Evolutionary conservation across 176 grass and related monocot species (phyloP), one percentile per base, ranked within the genome.

Genomic region (Alloteropsis semialata): DNA sequence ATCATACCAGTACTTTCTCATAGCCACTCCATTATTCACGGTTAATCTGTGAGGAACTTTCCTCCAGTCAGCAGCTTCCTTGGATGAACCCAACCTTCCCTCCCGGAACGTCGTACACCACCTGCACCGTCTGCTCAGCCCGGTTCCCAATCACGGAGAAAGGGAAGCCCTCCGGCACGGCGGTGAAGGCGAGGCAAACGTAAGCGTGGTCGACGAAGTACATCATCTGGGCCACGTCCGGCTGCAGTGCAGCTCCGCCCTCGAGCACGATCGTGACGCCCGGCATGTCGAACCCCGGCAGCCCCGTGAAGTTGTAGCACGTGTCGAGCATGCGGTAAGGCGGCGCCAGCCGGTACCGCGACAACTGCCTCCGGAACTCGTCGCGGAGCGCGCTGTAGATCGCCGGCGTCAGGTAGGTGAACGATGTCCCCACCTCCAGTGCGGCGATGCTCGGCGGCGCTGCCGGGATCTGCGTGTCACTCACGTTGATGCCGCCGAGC

Each of bases 61-160:
- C 34, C 34, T 3, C 3, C 57, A 13, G 1, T 62, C 27, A 62
- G 59, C 59, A 62, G 59, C 59, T 62, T 11, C 5, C 1, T 17
- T 3, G 28, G 56, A 72, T 36, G 27, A 92, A 92, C 0, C 86
- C 82, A 62, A 92, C 69, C 65, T 69, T 88, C 21, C 58, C 53
- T 24, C 72, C 72, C 22, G 71, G 19, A 38, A 88, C 63, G 56
- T 92, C 90, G 49, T 92, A 92, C 1, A 92, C 55, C 34, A 92
- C 78, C 45, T 61, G n/a, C n/a, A n/a, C 33, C 8, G 64, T 30
- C 37, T 36, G 3, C 3, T 36, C 5, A 36, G 34, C 34, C 34
- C 5, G 3, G 34, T 36, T 5, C 34, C 34, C n/a, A n/a, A 36
- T 36, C 34, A n/a, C 34, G 34, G 5, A 2, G 34, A 36, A 36